phyloP scores from a whole-genome alignment of 2,329 filamentous ascomycete genomes.

The Hypoxylon sp. region DNA sequence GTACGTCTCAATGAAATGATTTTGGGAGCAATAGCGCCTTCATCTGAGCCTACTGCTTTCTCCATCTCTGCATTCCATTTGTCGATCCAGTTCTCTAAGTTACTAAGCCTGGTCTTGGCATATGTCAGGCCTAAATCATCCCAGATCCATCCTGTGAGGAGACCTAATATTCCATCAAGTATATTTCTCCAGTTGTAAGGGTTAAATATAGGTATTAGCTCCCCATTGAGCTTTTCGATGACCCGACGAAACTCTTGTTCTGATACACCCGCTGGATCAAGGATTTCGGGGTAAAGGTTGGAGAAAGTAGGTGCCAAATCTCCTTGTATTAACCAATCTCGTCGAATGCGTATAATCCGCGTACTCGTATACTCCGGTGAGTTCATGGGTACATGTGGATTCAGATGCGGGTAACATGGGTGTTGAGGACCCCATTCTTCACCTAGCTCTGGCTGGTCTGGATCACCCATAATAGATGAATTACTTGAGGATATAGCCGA shows the following conservation, averaged over 20 bases:
- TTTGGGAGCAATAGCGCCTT: constrained; percentile 71
- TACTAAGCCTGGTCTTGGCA: constrained; percentile 78
- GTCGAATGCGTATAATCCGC: constrained; percentile 89
- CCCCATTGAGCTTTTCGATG: constrained; percentile 84
- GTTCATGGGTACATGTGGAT: constrained; percentile 86
- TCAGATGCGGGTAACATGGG: constrained; percentile 93
- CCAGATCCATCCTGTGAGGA: constrained; percentile 94
- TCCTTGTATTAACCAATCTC: constrained; percentile 92
- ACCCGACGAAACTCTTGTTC: constrained; percentile 90
- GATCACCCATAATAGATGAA: constrained; percentile 74
- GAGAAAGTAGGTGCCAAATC: constrained; percentile 94
- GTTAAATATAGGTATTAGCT: constrained; percentile 82
- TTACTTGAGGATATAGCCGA: constrained; percentile 70
- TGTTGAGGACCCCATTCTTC: constrained; percentile 94
- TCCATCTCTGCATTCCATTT: constrained; percentile 85
- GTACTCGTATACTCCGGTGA: constrained; percentile 83
- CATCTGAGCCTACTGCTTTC: constrained; percentile 66
- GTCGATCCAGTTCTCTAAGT: constrained; percentile 85
- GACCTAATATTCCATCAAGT: constrained; percentile 82
- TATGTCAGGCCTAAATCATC: constrained; percentile 87
- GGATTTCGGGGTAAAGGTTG: constrained; percentile 95
- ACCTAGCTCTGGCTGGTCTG: constrained; percentile 75
- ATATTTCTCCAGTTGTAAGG: constrained; percentile 84
- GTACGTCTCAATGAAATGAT: constrained; percentile 85
- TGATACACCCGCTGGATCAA: constrained; percentile 84